Percentiles rank a stretch among this genome's conserved stretches.
These are phyloP conservation scores for Geotrichum carabidarum DNA, from an alignment of 1,139 yeast genomes.

Conservation along the genomic window DNA sequence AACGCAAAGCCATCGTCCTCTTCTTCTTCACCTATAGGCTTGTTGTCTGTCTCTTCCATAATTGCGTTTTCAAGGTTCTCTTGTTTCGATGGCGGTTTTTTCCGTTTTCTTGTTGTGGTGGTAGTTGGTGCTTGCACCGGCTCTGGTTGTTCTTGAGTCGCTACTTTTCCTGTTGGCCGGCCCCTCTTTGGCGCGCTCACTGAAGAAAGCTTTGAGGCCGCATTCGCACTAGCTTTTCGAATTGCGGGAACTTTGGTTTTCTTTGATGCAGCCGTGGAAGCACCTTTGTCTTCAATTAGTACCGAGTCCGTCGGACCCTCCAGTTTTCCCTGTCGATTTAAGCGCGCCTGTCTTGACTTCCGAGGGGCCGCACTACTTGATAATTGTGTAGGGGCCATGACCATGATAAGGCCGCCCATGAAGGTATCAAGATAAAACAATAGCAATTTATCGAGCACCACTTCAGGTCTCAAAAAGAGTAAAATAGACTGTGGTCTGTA, in stretches of 20 bases:
- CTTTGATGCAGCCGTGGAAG: neutral
- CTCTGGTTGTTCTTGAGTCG: neutral
- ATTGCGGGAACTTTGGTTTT: conserved; percentile 1
- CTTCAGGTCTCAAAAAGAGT: neutral
- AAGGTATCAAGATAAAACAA: neutral
- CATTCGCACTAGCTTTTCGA: conserved; percentile 1
- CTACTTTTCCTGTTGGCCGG: neutral
- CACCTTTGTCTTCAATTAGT: neutral
- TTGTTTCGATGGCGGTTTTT: neutral
- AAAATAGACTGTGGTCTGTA: neutral
- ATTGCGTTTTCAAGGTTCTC: neutral
- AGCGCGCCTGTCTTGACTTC: conserved; percentile 2
- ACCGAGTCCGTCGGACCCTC: neutral
- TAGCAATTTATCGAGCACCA: neutral
- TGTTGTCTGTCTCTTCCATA: conserved; percentile 4
- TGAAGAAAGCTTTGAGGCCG: neutral
- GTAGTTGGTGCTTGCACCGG: neutral
- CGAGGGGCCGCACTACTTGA: conserved; percentile 11
- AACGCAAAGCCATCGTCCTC: conserved; percentile 27
- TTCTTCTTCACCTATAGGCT: conserved; percentile 14
- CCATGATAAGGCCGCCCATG: conserved; percentile 19
- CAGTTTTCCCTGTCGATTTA: neutral
- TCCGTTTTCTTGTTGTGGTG: conserved; percentile 1
- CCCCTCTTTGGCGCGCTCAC: conserved; percentile 5
- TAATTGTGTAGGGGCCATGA: conserved; percentile 18